Evolutionary conservation across 1,284 basidiomycete genomes (phyloP).

Genomic region (Cryptococcus floricola): DNA sequence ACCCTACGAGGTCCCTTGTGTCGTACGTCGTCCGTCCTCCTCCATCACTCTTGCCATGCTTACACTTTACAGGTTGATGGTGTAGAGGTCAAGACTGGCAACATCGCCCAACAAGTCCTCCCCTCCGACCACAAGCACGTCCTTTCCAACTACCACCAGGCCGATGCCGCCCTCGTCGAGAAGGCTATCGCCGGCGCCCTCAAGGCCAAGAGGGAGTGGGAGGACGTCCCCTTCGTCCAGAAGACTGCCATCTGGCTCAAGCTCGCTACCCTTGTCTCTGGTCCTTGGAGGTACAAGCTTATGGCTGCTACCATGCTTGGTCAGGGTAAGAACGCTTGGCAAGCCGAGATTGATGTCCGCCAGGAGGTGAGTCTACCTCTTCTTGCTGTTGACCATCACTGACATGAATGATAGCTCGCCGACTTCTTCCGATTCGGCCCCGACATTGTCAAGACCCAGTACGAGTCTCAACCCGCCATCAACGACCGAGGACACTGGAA

Average conservation of each 20-base stretch:
- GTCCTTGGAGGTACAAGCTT: conserved; percentile 90
- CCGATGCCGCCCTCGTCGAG: conserved; percentile 69
- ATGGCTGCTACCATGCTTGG: conserved; percentile 97
- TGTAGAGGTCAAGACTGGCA: conserved; percentile 74
- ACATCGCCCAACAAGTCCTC: conserved; percentile 70
- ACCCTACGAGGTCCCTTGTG: conserved; percentile 86
- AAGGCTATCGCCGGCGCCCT: conserved; percentile 85
- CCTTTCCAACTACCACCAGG: conserved; percentile 85
- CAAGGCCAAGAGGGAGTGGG: conserved; percentile 82
- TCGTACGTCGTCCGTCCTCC: conserved; percentile 90
- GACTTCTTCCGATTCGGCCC: conserved; percentile 98
- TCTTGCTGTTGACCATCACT: conserved; percentile 51
- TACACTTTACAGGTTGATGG: background rate
- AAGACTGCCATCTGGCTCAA: conserved; percentile 96
- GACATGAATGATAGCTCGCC: conserved; percentile 56
- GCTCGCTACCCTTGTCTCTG: conserved; percentile 87
- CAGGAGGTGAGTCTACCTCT: conserved; percentile 57
- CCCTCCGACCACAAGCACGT: conserved; percentile 77
- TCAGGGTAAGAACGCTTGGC: conserved; percentile 99
- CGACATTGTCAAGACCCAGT: conserved; percentile 94
- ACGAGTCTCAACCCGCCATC: conserved; percentile 80
- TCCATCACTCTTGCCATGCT: conserved; percentile 52
- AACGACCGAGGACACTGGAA: conserved; percentile 57
- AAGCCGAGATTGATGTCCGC: conserved; percentile 98
- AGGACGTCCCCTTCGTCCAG: conserved; percentile 91